Conservation (phyloP, 306 rosid genomes). For the Cucurbita argyrosperma region DNA sequence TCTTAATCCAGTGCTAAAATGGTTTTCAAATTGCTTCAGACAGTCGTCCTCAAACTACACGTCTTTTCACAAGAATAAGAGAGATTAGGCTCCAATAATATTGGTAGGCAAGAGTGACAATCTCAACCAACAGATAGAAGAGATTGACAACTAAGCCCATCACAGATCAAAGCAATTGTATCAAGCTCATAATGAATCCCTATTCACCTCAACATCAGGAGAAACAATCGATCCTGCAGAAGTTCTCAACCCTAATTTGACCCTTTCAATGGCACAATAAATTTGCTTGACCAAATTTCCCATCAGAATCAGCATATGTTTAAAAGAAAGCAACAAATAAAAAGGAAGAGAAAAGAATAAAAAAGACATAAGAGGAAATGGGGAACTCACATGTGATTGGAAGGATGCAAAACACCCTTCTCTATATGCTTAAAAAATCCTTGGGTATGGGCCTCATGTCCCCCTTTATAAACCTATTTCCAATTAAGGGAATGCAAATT, state of each 20-base stretch:
- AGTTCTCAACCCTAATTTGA: too few species aligned
- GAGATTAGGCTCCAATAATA: neutral
- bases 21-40: neutral
- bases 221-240: too few species aligned
- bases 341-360: neutral
- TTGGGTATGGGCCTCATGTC: neutral
- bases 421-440: neutral
- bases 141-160: neutral
- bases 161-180: too few species aligned
- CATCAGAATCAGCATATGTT: neutral
- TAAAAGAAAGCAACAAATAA: neutral
- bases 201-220: too few species aligned
- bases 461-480: neutral
- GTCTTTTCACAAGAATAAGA: neutral
- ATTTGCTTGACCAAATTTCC: neutral
- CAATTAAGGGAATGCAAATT: neutral
- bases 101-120: neutral
- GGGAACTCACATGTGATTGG: neutral
- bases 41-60: neutral
- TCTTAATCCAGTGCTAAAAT: neutral
- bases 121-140: neutral
- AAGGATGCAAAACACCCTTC: neutral
- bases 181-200: too few species aligned
- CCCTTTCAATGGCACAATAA: neutral
- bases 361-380: neutral